These are phyloP conservation scores for Xerocomus cyaneibrunnescens DNA, from an alignment of 1,284 basidiomycete species.

Conservation along the genomic window DNA sequence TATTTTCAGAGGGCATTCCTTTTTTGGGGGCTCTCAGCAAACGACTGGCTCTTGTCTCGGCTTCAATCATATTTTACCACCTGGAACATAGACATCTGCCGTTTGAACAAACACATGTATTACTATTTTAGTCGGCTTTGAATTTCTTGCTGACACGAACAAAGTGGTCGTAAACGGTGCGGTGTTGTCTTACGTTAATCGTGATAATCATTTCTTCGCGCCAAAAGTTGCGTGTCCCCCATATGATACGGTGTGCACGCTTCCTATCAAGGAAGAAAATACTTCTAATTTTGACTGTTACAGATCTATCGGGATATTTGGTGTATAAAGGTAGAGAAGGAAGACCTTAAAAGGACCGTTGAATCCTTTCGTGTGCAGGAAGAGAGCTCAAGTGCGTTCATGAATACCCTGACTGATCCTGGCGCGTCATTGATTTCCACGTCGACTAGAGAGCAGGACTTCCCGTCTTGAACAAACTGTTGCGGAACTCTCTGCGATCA, in stretches of 20 bases:
- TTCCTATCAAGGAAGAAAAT: background rate
- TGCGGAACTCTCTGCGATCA: no score
- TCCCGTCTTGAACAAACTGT: no score
- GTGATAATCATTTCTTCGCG: conserved; percentile 37
- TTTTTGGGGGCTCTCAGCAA: conserved; percentile 45
- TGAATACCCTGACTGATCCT: no score
- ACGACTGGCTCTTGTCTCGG: conserved; percentile 22
- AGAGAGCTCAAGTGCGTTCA: no score
- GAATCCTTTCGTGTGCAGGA: no score
- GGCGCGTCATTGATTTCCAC: no score
- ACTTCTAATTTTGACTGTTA: no score
- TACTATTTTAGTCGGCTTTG: background rate
- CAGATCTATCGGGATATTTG: no score
- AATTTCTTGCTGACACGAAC: conserved; percentile 23
- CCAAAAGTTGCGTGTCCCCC: conserved; percentile 41
- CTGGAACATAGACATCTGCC: conserved; percentile 23
- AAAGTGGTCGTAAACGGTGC: conserved; percentile 55
- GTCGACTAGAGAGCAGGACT: no score
- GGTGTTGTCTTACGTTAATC: conserved; percentile 48
- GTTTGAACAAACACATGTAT: conserved; percentile 32
- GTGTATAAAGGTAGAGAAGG: no score
- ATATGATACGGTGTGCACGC: conserved; percentile 27
- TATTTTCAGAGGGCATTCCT: conserved; percentile 24
- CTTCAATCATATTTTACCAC: conserved; percentile 32
- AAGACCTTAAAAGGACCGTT: no score